A percentile compares a stretch with the other conserved stretches of the same genome.
Conservation (phyloP, 2,329 filamentous ascomycete species). For the Lachnellula suecica region DNA sequence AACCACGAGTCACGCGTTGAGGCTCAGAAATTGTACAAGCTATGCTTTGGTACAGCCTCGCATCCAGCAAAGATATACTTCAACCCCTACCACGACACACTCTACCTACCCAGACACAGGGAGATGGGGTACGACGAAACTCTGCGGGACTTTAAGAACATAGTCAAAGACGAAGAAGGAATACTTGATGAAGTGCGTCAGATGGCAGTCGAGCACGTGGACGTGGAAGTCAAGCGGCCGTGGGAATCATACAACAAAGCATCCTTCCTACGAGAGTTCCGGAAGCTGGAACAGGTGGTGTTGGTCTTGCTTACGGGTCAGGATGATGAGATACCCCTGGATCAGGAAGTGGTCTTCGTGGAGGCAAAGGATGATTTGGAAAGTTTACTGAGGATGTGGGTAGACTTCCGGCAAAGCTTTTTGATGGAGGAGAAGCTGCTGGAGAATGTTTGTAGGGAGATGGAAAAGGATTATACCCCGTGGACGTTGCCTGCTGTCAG, state of each 20-base stretch:
- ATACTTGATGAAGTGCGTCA: slow-evolving; percentile 36
- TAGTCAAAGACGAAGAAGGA: slow-evolving; percentile 32
- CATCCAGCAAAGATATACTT: slow-evolving; percentile 20
- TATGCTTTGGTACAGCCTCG: slow-evolving; percentile 31
- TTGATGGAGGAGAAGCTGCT: slow-evolving; percentile 24
- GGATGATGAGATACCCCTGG: neutral
- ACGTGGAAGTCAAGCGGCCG: slow-evolving; percentile 42
- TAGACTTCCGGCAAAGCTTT: slow-evolving; percentile 27
- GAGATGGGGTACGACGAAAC: slow-evolving; percentile 35
- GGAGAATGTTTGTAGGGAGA: slow-evolving; percentile 23
- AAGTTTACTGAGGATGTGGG: slow-evolving; percentile 24
- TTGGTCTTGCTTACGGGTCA: slow-evolving; percentile 18
- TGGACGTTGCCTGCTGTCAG: slow-evolving; percentile 26
- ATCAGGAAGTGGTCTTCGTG: slow-evolving; percentile 20
- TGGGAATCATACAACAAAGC: slow-evolving; percentile 54
- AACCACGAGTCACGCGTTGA: slow-evolving; percentile 44
- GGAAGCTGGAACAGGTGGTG: slow-evolving; percentile 27
- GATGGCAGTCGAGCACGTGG: slow-evolving; percentile 47
- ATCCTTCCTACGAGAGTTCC: slow-evolving; percentile 43
- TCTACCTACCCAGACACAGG: slow-evolving; percentile 35
- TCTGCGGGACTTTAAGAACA: slow-evolving; percentile 40
- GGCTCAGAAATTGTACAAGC: slow-evolving; percentile 36
- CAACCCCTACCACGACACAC: slow-evolving; percentile 15
- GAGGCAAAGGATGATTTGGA: slow-evolving; percentile 21
- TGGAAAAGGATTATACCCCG: slow-evolving; percentile 19